Base-by-base conservation (phyloP, 768 basidiomycete genomes). In the Vararia minispora region DNA sequence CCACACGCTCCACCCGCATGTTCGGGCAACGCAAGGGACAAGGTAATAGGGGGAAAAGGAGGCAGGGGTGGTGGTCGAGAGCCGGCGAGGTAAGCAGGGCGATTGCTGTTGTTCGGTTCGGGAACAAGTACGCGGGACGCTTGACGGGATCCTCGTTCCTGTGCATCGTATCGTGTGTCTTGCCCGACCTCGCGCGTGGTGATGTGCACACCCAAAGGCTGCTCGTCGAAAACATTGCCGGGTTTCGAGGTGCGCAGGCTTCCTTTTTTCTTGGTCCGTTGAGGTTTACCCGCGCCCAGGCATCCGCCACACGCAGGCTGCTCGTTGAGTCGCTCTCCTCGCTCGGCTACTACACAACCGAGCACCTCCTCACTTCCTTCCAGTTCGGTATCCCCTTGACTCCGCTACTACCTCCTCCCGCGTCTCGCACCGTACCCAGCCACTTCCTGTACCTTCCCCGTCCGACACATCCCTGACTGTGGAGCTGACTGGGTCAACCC, bases 381-480 rank as follows among this genome's bases (percentile, higher is more conserved):
- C 84, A 87, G 53, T 84, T 81, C 44, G 75, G 79, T 13, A 74
- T 86, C 12, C 86, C 86, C 6, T 14, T 74, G 85, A 16, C 59
- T 84, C 43, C 70, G 85, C 18, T 88, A 88, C 52, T 88, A 89
- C 48, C 63, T 85, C 14, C 70, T 89, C 1, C 86, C 84, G 8
- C 80, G 73, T 47, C 58, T 57, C 24, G 42, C 46, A 12, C 64
- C 72, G 5, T 49, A 67, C 5, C 18, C 40, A 6, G 32, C 42
- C 22, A 8, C 13, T 77, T 75, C 46, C 35, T n/a, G n/a, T n/a
- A n/a, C n/a, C n/a, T n/a, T n/a, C n/a, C n/a, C n/a, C n/a, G n/a
- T 69, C 60, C 62, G 73, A 33, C 60, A 66, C 43, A 74, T 82
- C 31, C 81, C 82, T 30, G 60, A 57, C 9, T 51, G 37, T 22